Conservation (phyloP, 768 basidiomycete genomes). For the Cystobasidium ongulense region DNA sequence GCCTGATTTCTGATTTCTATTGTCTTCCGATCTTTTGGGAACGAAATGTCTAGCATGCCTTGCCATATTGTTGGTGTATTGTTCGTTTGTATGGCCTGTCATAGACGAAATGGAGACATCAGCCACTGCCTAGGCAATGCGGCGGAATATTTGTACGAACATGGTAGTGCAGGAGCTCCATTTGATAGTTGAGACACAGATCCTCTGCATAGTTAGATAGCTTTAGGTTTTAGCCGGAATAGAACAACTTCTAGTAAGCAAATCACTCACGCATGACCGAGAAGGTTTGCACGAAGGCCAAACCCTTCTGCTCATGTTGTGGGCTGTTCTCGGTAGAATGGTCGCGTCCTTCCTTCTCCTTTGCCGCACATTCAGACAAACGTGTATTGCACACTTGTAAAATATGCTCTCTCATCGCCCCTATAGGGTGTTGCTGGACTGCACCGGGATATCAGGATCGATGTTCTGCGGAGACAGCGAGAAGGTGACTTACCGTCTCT, state of each 20-base stretch:
- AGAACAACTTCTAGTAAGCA: too few species aligned
- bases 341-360: background rate
- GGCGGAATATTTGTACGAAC: background rate
- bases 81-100: slow-evolving; percentile 19
- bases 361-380: slow-evolving; percentile 12
- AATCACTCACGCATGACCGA: slow-evolving; percentile 40
- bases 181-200: slow-evolving; percentile 28
- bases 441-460: slow-evolving; percentile 16
- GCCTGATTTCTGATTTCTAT: slow-evolving; percentile 10
- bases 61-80: slow-evolving; percentile 26
- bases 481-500: slow-evolving; percentile 34
- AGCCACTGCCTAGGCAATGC: too few species aligned
- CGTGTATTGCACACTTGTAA: slow-evolving; percentile 9
- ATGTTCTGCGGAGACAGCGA: background rate
- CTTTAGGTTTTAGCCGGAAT: too few species aligned
- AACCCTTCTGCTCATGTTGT: background rate
- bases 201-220: background rate
- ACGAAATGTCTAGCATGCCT: background rate
- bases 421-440: slow-evolving; percentile 4
- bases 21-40: background rate
- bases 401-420: slow-evolving; percentile 22
- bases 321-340: background rate
- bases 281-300: slow-evolving; percentile 16
- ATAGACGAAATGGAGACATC: too few species aligned
- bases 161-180: slow-evolving; percentile 26